Conservation (phyloP, 2,329 filamentous ascomycete genomes). For the Tolypocladium cylindrosporum region DNA sequence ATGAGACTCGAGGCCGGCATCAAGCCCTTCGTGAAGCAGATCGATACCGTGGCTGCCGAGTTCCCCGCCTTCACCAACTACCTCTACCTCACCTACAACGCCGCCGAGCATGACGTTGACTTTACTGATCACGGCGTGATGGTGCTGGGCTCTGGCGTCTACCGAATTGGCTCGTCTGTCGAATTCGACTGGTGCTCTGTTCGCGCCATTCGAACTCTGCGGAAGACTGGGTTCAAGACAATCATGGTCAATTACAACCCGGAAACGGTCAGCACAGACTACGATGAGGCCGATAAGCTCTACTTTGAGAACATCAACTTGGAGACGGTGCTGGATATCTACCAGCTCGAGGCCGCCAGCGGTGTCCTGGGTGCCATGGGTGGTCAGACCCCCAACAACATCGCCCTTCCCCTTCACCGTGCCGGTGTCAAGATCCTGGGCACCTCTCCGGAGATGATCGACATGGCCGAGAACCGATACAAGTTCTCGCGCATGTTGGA, state of each 20-base stretch:
- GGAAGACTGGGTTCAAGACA: constrained; percentile 78
- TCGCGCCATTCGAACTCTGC: constrained; percentile 80
- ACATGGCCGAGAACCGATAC: constrained; percentile 92
- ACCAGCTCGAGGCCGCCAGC: constrained; percentile 71
- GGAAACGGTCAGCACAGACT: constrained; percentile 83
- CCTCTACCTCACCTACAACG: constrained; percentile 93
- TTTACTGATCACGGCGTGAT: constrained; percentile 91
- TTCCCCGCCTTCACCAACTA: constrained; percentile 95
- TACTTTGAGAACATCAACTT: constrained; percentile 96
- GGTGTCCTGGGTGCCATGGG: constrained; percentile 94
- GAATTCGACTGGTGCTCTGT: constrained; percentile 99
- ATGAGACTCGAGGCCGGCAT: constrained; percentile 80
- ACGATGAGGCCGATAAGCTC: constrained; percentile 85
- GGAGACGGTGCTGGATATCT: constrained; percentile 88
- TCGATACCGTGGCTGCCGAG: constrained; percentile 95
- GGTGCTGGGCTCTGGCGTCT: constrained; percentile 92
- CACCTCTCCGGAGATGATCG: constrained; percentile 98
- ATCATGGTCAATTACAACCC: constrained; percentile 96
- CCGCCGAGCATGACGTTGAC: constrained; percentile 67
- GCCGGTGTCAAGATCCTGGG: constrained; percentile 87
- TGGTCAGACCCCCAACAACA: constrained; percentile 96
- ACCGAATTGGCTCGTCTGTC: constrained; percentile 93
- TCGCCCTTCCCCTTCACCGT: constrained; percentile 79
- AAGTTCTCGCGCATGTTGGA: constrained; percentile 99
- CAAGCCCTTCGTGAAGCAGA: constrained; percentile 88